Base-by-base conservation (phyloP, 306 rosid species). In the Cicer bijugum region DNA sequence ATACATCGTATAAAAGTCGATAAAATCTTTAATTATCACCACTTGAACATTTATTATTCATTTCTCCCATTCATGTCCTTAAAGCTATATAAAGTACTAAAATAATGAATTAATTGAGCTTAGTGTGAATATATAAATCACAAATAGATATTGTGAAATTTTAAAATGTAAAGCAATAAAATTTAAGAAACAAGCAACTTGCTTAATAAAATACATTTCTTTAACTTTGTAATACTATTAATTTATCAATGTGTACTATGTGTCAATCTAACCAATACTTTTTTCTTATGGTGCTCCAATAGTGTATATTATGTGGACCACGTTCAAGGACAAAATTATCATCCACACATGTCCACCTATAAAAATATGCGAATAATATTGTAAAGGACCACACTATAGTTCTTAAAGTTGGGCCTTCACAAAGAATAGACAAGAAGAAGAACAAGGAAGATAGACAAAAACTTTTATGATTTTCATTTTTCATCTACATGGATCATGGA, bases 371-470 rank as follows among this genome's bases (percentile, higher is more conserved):
- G 75, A 68, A 74, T 69, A 68, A 74, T 69, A 60, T 40, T 67
- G 76, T 59, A 60, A 50, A 74, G 72, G 75, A 68, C 76, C 72
- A 70, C 76, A 61, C 17, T 37, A 38, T 7, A 15, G 12, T 81
- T 55, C 23, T 20, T 55, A 81, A 81, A 63, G 74, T 45, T 62
- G 81, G 69, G 69, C 81, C 70, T 63, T 71, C 51, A 45, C 64
- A 55, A 58, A 57, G 50, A 76, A 71, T 69, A 63, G 73, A 70
- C 78, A 53, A 69, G 77, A 60, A 57, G 75, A 67, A 72, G 71
- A 74, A 64, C 51, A 64, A 28, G 60, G 78, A 61, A 33, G 50
- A 78, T 71, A 42, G 78, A 64, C 63, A 72, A 59, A 45, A 75
- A 37, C 62, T 55, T 70, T 46, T 35, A 9, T 71, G 59, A 50